These are phyloP conservation scores for Penicillium sp. DNA, from an alignment of 2,329 filamentous ascomycete species.

Conservation along the genomic window DNA sequence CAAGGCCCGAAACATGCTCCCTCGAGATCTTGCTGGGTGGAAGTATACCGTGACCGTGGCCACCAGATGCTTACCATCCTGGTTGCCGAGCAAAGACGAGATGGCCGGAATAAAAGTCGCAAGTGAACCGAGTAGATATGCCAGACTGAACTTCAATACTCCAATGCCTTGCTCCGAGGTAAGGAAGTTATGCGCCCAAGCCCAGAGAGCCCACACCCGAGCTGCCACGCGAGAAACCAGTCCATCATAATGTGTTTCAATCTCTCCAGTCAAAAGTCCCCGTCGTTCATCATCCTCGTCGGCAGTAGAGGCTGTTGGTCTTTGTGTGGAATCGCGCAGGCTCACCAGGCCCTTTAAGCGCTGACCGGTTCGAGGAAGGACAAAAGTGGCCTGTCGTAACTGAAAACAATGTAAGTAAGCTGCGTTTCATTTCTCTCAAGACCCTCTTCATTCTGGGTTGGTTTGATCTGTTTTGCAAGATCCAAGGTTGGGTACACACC, in stretches of 20 bases:
- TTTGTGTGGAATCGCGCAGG: conserved; percentile 51
- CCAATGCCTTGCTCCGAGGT: conserved; percentile 68
- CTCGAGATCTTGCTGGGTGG: conserved; percentile 76
- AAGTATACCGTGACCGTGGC: conserved; percentile 94
- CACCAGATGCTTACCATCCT: conserved; percentile 90
- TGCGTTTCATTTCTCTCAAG: too few relatives aligned
- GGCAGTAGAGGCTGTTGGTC: conserved; percentile 20
- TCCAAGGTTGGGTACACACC: conserved; percentile 17
- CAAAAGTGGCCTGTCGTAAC: conserved; percentile 78
- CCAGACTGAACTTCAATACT: conserved; percentile 84
- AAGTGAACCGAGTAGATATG: conserved; percentile 79
- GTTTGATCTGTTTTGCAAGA: background rate
- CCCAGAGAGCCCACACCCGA: conserved; percentile 34
- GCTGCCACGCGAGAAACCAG: conserved; percentile 16
- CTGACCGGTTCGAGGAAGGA: conserved; percentile 80
- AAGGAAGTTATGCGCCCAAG: conserved; percentile 54
- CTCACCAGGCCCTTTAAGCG: conserved; percentile 75
- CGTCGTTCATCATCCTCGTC: conserved; percentile 35
- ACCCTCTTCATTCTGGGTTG: too few relatives aligned
- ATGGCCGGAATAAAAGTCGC: conserved; percentile 75
- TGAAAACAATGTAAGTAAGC: too few relatives aligned
- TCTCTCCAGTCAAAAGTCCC: conserved; percentile 29
- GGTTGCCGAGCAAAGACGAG: conserved; percentile 66
- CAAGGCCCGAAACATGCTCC: conserved; percentile 83
- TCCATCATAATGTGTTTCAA: conserved; percentile 13